These are phyloP conservation scores for Tolypocladium ophioglossoides DNA, from an alignment of 2,329 filamentous ascomycete species.

Conservation along the genomic window DNA sequence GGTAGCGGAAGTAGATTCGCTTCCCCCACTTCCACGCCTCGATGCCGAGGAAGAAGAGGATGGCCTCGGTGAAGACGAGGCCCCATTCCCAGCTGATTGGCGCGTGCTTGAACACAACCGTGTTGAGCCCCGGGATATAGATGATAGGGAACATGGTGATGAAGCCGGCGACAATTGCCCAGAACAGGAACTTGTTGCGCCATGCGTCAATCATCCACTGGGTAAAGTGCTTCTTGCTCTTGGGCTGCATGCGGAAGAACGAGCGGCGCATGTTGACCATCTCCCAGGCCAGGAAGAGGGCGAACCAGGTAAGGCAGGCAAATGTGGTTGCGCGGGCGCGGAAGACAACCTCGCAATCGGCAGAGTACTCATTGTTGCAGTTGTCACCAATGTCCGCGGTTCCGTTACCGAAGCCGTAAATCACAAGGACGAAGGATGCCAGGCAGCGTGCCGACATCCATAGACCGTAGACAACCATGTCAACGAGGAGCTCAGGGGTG, in stretches of 20 bases:
- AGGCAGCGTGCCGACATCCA: constrained; percentile 55
- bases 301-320: constrained; percentile 62
- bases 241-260: constrained; percentile 63
- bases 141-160: constrained; percentile 37
- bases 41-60: constrained; percentile 47
- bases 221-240: constrained; percentile 47
- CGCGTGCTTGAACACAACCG: constrained; percentile 44
- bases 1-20: constrained; percentile 23
- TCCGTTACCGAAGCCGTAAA: constrained; percentile 37
- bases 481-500: constrained; percentile 51
- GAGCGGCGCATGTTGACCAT: constrained; percentile 60
- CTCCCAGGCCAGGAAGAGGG: constrained; percentile 66
- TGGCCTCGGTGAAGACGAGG: constrained; percentile 41
- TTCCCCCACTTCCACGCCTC: constrained; percentile 50
- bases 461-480: constrained; percentile 56
- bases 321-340: constrained; percentile 63
- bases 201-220: constrained; percentile 58
- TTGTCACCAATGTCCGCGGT: constrained; percentile 39
- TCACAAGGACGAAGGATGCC: constrained; percentile 38
- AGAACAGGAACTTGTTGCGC: constrained; percentile 63
- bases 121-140: constrained; percentile 49
- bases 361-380: constrained; percentile 48
- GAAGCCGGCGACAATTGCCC: constrained; percentile 37
- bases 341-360: constrained; percentile 49
- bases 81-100: constrained; percentile 52